These are phyloP conservation scores for Hirschfeldia incana DNA, from an alignment of 345 rosid genomes.

Conservation along the genomic window DNA sequence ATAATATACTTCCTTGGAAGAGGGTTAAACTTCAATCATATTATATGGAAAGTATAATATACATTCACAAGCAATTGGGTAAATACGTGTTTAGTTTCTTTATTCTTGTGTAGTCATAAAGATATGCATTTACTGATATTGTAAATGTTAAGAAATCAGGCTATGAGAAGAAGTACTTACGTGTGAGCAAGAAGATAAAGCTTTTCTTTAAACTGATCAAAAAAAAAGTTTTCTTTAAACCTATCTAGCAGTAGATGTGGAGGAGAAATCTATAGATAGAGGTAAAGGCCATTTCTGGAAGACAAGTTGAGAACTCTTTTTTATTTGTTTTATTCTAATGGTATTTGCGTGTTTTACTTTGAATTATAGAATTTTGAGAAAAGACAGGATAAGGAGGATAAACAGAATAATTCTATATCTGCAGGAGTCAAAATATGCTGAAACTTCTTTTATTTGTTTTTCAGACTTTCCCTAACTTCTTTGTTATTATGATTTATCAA, in stretches of 20 bases:
- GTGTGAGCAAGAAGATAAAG: constrained; percentile 19
- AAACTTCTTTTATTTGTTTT: not conserved
- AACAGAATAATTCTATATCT: not conserved
- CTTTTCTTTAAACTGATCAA: not conserved
- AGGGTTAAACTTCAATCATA: constrained; percentile 14
- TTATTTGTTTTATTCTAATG: not conserved
- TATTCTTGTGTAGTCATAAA: constrained; percentile 20
- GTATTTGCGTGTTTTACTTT: constrained; percentile 22
- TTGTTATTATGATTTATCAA: not conserved
- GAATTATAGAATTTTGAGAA: constrained; percentile 5
- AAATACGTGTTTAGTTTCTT: constrained; percentile 11
- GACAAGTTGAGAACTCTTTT: constrained; percentile 2
- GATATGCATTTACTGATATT: constrained; percentile 23
- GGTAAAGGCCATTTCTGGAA: constrained; percentile 21
- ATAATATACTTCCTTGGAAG: constrained; percentile 10
- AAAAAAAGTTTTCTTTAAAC: not conserved
- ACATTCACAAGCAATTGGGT: not conserved
- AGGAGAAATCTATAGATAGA: constrained; percentile 5
- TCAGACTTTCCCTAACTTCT: not conserved
- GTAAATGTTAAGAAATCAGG: not conserved
- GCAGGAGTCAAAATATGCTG: not conserved
- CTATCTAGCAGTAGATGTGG: constrained; percentile 10
- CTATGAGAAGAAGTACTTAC: not conserved
- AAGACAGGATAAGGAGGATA: not conserved
- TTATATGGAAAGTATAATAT: constrained; percentile 7